Base-by-base conservation (phyloP, 1,284 basidiomycete species). In the Puccinia triticina region DNA sequence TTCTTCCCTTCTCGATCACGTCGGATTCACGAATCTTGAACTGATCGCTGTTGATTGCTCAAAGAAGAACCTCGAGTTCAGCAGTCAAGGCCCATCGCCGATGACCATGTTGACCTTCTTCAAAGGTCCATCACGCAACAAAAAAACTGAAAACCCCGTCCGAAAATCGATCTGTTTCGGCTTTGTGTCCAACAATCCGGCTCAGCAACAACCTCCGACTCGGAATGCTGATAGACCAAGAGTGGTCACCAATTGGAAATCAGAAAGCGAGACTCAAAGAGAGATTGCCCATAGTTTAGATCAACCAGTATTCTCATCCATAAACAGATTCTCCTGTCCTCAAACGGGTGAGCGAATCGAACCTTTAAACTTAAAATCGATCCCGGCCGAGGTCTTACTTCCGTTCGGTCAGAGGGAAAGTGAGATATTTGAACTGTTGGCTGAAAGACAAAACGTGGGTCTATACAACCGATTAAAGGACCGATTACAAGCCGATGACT, bases 211-310 rank as follows among this genome's bases (percentile, higher is more conserved):
- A 4, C 59, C 32, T 11, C 59, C 14, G 5, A 32, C 1, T 18
- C 26, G 34, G 0, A 4, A 18, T 40, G 61, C 61, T 8, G 61
- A 66, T 66, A 66, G 61, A 40, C 61, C 61, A 2, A 66, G 61
- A 40, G 61, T 66, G 34, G 61, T 66, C 16, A 66, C 61, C 34
- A 66, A 66, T 21, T 66, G 61, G 61, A 66, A 66, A 66, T 66
- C 61, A 21, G 34, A 16, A 40, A 66, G 61, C 61, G 61, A 66
- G 11, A 66, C 61, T 21, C 61, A 66, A 40, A 26, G 61, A 21
- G 61, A 66, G 16, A 66, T 66, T 21, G 18, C 18, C 5, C 37
- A 40, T 18, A 66, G 61, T 40, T 29, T 66, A 8, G 61, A 66
- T 0, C 61, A 66, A 23, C 12, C 61, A 23, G 34, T 21, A 18